These are phyloP conservation scores for Saturnispora quitensis DNA, from an alignment of 805 yeast genomes.

Conservation along the genomic window DNA sequence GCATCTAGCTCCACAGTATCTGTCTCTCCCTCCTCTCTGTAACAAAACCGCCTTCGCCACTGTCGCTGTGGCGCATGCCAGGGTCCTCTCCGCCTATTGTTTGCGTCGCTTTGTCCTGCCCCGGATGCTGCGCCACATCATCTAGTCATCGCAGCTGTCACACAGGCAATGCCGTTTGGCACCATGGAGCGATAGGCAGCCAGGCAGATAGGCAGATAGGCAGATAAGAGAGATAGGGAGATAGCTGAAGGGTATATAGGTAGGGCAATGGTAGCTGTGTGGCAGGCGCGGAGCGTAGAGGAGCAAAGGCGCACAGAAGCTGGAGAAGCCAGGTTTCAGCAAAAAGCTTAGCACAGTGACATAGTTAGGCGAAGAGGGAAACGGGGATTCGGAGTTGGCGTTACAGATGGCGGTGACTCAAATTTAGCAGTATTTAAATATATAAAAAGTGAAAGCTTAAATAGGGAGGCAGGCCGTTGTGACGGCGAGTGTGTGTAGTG, in stretches of 20 bases:
- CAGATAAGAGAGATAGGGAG: neutral
- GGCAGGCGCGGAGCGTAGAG: neutral
- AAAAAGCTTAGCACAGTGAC: neutral
- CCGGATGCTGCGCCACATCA: neutral
- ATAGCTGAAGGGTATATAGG: neutral
- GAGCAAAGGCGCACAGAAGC: neutral
- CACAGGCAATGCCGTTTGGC: neutral
- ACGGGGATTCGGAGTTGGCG: slow-evolving; percentile 4
- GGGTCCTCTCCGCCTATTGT: neutral
- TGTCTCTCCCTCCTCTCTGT: too few species aligned
- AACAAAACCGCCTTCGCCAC: neutral
- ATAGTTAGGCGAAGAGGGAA: neutral
- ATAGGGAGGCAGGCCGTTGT: neutral
- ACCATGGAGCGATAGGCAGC: neutral
- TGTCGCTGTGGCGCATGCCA: neutral
- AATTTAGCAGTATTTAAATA: neutral
- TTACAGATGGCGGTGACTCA: neutral
- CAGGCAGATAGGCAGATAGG: neutral
- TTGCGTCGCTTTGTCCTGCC: neutral
- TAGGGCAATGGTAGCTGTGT: neutral
- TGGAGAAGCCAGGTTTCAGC: neutral
- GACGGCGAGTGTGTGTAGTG: neutral
- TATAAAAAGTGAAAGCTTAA: neutral
- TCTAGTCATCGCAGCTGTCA: neutral
- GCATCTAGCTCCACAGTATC: too few species aligned